phyloP scores from a whole-genome alignment of 306 rosid species.

The Quercus cerris region DNA sequence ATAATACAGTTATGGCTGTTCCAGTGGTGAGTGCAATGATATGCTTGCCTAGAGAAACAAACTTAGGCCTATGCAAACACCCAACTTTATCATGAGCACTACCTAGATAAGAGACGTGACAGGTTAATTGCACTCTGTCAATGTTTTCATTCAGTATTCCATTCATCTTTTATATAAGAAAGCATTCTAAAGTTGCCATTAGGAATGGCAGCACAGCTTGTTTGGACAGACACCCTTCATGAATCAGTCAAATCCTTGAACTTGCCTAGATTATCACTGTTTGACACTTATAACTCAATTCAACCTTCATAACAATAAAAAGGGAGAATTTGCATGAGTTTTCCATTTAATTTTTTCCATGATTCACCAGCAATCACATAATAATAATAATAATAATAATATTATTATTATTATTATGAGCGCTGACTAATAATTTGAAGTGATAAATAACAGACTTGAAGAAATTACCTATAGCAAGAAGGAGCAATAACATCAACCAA shows the following conservation, averaged over 20 bases:
- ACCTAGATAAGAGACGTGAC: background rate
- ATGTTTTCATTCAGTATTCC: background rate
- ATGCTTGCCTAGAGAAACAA: background rate
- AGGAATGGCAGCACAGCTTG: background rate
- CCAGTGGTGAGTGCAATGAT: background rate
- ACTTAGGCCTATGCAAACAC: background rate
- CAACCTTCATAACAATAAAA: background rate
- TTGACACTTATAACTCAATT: background rate
- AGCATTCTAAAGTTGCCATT: background rate
- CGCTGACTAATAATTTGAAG: background rate
- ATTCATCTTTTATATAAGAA: background rate
- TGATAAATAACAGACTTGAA: background rate
- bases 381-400: too few relatives aligned
- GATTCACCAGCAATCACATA: too few relatives aligned
- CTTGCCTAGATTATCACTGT: background rate
- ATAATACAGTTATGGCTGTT: background rate
- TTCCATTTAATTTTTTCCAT: background rate
- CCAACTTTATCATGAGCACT: background rate
- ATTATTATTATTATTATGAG: too few relatives aligned
- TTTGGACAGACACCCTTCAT: background rate
- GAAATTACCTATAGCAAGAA: constrained; percentile 85
- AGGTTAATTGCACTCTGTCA: background rate
- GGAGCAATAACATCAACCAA: constrained; percentile 98
- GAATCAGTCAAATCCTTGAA: background rate
- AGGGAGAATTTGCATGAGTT: background rate